A percentile compares a stretch with the other conserved stretches of the same genome.
phyloP scores from a whole-genome alignment of 352 stramenopile species.

The Phytophthora pluvialis region DNA sequence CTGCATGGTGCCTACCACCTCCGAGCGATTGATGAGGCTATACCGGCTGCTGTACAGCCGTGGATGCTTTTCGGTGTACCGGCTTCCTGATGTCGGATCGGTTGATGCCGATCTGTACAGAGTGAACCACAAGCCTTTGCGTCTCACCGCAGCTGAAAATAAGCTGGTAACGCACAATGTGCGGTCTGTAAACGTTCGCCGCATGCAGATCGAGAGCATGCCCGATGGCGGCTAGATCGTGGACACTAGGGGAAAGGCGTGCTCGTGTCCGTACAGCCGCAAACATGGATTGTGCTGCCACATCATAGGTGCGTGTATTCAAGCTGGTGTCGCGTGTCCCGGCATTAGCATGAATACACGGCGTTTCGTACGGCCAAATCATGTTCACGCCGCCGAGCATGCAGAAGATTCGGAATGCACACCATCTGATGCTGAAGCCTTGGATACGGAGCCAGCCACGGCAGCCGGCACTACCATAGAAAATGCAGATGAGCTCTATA shows the following conservation, averaged over 20 bases:
- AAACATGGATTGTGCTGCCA: neutral
- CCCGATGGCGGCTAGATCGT: conserved; percentile 3
- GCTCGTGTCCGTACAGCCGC: neutral
- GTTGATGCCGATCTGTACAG: conserved; percentile 10
- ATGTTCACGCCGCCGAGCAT: no score
- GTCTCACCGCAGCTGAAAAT: conserved; percentile 6
- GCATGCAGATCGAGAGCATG: neutral
- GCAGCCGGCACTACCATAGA: no score
- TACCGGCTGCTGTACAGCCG: conserved; percentile 8
- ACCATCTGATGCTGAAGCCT: no score
- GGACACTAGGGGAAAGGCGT: conserved; percentile 2
- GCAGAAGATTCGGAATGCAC: no score
- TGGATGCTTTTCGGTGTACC: conserved; percentile 2
- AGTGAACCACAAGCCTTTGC: neutral
- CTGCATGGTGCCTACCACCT: neutral
- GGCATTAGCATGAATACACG: neutral
- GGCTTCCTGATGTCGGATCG: neutral
- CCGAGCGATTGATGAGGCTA: conserved; percentile 2
- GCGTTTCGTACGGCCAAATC: no score
- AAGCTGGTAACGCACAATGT: neutral
- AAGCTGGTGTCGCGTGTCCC: neutral
- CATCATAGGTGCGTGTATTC: neutral
- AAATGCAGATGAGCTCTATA: no score
- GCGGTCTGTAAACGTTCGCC: neutral
- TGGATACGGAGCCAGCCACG: no score